Conservation (phyloP, 2,329 filamentous ascomycete genomes). For the Scedosporium dehoogii region DNA sequence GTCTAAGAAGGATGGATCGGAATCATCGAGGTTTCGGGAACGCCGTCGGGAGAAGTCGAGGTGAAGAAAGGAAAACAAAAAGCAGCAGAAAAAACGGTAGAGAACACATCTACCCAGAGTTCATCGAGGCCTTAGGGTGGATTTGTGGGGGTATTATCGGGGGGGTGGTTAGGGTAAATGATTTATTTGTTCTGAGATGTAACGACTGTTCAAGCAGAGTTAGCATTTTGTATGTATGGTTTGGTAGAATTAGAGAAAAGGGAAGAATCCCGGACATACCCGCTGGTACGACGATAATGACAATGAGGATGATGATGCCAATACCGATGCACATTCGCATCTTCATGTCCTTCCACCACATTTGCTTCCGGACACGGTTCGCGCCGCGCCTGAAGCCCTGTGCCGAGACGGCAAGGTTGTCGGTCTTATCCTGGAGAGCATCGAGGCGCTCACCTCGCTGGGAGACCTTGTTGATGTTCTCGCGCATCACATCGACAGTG, state of each 20-base stretch:
- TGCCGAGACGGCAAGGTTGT: slow-evolving; percentile 86
- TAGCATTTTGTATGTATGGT: background rate
- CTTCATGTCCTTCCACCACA: slow-evolving; percentile 99
- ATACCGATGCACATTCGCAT: slow-evolving; percentile 95
- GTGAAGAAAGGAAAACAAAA: background rate
- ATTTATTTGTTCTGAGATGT: slow-evolving; percentile 4
- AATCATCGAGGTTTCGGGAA: background rate
- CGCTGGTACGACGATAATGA: slow-evolving; percentile 88
- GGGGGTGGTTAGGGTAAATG: background rate
- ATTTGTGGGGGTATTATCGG: background rate
- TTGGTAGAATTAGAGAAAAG: slow-evolving; percentile 5
- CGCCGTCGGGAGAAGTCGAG: background rate
- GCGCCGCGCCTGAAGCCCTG: slow-evolving; percentile 94
- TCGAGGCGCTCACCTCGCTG: slow-evolving; percentile 86
- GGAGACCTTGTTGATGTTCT: slow-evolving; percentile 95
- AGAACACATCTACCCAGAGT: background rate
- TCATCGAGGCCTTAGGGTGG: background rate
- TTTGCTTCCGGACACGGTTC: slow-evolving; percentile 92
- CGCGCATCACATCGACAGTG: slow-evolving; percentile 87
- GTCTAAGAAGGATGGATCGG: background rate
- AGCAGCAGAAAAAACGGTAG: background rate
- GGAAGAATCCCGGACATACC: slow-evolving; percentile 41
- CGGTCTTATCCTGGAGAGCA: slow-evolving; percentile 84
- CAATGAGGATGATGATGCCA: slow-evolving; percentile 81
- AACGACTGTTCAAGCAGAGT: slow-evolving; percentile 1